A percentile compares a stretch with the other conserved stretches of the same genome.
phyloP scores from a whole-genome alignment of 345 rosid genomes.

The Syzygium grande region DNA sequence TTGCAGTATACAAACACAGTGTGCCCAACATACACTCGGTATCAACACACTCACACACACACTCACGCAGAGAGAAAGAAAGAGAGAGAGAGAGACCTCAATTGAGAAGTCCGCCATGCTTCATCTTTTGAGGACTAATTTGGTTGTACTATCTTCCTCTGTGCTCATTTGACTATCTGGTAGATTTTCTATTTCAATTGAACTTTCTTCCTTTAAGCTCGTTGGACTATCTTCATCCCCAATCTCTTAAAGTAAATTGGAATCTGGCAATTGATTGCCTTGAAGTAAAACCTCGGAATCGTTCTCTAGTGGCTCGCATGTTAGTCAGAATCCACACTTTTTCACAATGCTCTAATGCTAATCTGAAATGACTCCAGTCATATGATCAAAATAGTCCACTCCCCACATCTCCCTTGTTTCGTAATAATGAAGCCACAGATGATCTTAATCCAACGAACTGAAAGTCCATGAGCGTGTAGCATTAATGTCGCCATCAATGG shows the following conservation, averaged over 20 bases:
- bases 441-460: background rate
- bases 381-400: background rate
- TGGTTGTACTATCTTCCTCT: background rate
- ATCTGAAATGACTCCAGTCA: background rate
- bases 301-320: rapidly evolving
- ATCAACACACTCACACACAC: background rate
- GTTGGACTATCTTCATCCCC: background rate
- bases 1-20: background rate
- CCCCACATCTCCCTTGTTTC: background rate
- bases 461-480: background rate
- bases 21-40: background rate
- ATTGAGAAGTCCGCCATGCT: background rate
- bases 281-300: background rate
- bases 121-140: background rate
- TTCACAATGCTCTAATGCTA: background rate
- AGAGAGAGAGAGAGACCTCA: background rate
- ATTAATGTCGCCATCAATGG: background rate
- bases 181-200: background rate
- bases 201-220: background rate
- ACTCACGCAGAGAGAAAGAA: background rate
- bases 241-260: background rate
- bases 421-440: background rate
- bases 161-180: background rate
- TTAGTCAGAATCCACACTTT: background rate
- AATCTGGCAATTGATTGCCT: background rate